Percentiles rank a stretch among this genome's conserved stretches.
These are phyloP conservation scores for Gypsophila paniculata DNA, from an alignment of 179 eudicot genomes.

Conservation along the genomic window DNA sequence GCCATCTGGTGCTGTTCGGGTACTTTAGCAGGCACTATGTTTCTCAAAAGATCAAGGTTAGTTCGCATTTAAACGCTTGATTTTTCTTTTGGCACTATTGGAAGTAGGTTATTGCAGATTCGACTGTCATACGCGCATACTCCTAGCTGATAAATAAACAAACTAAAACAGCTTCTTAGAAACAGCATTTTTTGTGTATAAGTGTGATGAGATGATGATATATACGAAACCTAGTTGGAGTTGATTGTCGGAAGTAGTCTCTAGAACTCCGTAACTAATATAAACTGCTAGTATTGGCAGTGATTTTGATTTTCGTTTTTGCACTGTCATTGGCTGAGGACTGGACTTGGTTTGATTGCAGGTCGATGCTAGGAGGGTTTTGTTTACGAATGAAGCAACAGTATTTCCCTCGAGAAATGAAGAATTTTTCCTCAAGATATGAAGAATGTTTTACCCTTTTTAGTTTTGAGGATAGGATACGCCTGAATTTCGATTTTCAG, in stretches of 20 bases:
- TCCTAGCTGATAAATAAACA: background rate
- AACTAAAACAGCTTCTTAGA: background rate
- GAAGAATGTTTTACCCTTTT: conserved; percentile 18
- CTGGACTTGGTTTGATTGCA: conserved; percentile 12
- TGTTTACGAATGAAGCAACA: conserved; percentile 7
- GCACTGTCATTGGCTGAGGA: conserved; percentile 5
- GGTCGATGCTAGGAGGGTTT: conserved; percentile 18
- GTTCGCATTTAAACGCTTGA: conserved; percentile 11
- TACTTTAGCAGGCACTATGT: conserved; percentile 4
- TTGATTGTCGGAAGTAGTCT: too few species aligned
- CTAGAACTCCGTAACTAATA: too few species aligned
- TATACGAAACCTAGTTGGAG: too few species aligned
- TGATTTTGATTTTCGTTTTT: background rate
- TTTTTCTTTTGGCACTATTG: background rate
- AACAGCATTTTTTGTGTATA: background rate
- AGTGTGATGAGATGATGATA: too few species aligned
- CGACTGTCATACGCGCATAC: background rate
- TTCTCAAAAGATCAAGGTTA: conserved; percentile 36
- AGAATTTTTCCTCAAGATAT: conserved; percentile 4
- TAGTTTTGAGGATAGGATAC: conserved; percentile 14
- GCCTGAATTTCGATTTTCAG: conserved; percentile 22
- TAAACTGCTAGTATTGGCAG: background rate
- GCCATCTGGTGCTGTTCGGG: conserved; percentile 18
- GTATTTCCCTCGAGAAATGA: conserved; percentile 20
- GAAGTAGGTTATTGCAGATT: background rate